These are phyloP conservation scores for Peronospora farinosa DNA, from an alignment of 352 stramenopile species.

Conservation along the genomic window DNA sequence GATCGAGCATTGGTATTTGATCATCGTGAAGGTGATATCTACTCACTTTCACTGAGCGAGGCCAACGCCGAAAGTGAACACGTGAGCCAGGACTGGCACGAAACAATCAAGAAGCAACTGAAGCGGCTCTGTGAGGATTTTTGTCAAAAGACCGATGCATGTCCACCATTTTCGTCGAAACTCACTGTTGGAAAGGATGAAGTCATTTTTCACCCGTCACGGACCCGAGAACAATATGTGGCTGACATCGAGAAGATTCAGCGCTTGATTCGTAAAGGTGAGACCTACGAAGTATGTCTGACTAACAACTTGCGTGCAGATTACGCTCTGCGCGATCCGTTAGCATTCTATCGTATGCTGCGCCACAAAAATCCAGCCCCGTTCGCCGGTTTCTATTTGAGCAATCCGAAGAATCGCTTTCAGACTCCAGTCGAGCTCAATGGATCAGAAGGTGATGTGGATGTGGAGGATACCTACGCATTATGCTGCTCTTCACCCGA, in stretches of 20 bases:
- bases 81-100: constrained; percentile 21
- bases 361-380: constrained; percentile 91
- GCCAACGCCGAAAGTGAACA: constrained; percentile 5
- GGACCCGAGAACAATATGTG: constrained; percentile 73
- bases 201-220: constrained; percentile 57
- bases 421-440: background rate
- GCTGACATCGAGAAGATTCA: constrained; percentile 84
- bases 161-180: background rate
- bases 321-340: constrained; percentile 35
- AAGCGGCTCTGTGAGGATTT: constrained; percentile 15
- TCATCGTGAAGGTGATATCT: constrained; percentile 66
- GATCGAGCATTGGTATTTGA: constrained; percentile 88
- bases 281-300: constrained; percentile 95
- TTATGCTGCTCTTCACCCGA: constrained; percentile 95
- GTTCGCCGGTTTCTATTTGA: constrained; percentile 89
- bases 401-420: constrained; percentile 45
- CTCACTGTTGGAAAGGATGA: constrained; percentile 5
- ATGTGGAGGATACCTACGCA: constrained; percentile 56
- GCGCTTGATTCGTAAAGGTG: constrained; percentile 85
- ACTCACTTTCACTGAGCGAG: constrained; percentile 59
- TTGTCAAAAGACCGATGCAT: background rate
- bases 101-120: constrained; percentile 14
- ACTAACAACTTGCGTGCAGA: constrained; percentile 89
- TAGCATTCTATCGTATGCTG: constrained; percentile 88
- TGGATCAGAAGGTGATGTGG: background rate